phyloP scores from a whole-genome alignment of 2,329 filamentous ascomycete species.

The Fusarium sarcochroum region DNA sequence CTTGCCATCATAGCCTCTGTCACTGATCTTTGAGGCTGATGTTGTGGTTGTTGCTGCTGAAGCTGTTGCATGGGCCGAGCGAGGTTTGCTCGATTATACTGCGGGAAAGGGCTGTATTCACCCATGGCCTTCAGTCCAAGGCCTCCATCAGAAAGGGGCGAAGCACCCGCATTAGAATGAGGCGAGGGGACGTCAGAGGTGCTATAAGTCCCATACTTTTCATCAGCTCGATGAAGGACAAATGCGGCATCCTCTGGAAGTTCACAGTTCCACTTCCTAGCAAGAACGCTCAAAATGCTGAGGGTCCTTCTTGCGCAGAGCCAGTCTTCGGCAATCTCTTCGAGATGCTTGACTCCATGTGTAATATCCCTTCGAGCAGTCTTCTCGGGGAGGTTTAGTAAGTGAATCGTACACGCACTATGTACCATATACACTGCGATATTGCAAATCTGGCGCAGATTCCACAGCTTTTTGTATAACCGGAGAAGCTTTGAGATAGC shows the following conservation, averaged over 20 bases:
- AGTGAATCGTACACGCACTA: slow-evolving; percentile 93
- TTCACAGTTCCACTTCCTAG: slow-evolving; percentile 90
- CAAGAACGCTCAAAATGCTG: slow-evolving; percentile 85
- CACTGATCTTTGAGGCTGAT: slow-evolving; percentile 29
- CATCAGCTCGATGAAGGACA: slow-evolving; percentile 83
- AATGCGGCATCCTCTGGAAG: slow-evolving; percentile 85
- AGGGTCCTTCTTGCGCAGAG: slow-evolving; percentile 88
- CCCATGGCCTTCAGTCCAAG: slow-evolving; percentile 39
- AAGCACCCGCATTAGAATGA: slow-evolving; percentile 52
- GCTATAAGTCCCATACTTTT: slow-evolving; percentile 81
- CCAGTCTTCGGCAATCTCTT: slow-evolving; percentile 97
- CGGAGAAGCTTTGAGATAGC: slow-evolving; percentile 95
- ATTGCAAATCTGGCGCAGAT: slow-evolving; percentile 93
- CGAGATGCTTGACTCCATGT: slow-evolving; percentile 90
- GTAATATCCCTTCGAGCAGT: slow-evolving; percentile 90
- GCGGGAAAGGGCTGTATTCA: slow-evolving; percentile 55
- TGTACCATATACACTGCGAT: slow-evolving; percentile 96
- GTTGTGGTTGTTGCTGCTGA: slow-evolving; percentile 28
- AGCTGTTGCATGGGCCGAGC: slow-evolving; percentile 42
- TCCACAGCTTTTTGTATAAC: slow-evolving; percentile 92
- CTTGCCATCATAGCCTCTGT: slow-evolving; percentile 33
- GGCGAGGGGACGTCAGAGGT: slow-evolving; percentile 73
- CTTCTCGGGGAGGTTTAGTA: slow-evolving; percentile 93
- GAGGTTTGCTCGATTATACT: slow-evolving; percentile 50
- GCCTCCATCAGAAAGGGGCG: slow-evolving; percentile 51